Conservation (phyloP, 805 yeast genomes). For the Yarrowia phangngaensis region DNA sequence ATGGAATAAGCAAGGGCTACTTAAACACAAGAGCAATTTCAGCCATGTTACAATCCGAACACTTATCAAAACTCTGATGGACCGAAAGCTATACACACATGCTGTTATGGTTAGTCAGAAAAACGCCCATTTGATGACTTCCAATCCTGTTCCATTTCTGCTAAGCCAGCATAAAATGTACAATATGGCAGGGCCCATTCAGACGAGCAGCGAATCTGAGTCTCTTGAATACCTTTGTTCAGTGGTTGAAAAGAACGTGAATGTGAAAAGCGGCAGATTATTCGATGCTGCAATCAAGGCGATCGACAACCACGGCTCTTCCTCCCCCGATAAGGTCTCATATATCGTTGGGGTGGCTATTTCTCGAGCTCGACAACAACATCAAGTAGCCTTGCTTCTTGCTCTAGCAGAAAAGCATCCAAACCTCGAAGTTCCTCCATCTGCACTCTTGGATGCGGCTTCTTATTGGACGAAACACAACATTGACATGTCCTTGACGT, state of each 20-base stretch:
- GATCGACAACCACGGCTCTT: neutral
- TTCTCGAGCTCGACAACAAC: neutral
- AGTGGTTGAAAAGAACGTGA: slow-evolving; percentile 4
- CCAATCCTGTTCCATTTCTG: slow-evolving; percentile 8
- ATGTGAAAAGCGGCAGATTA: neutral
- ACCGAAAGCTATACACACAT: slow-evolving; percentile 4
- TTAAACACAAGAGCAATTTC: neutral
- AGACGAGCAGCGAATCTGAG: neutral
- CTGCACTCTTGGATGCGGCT: neutral
- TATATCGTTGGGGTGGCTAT: slow-evolving; percentile 1
- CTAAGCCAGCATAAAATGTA: slow-evolving; percentile 3
- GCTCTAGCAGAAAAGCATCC: neutral
- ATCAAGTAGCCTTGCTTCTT: slow-evolving; percentile 1
- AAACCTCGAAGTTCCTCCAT: neutral
- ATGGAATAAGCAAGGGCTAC: neutral
- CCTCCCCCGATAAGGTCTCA: neutral
- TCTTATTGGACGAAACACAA: neutral
- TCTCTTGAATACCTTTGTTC: slow-evolving; percentile 11
- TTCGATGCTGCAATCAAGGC: neutral
- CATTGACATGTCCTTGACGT: slow-evolving; percentile 1
- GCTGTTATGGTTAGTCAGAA: slow-evolving; percentile 11
- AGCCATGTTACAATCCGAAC: neutral
- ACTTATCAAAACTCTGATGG: slow-evolving; percentile 11
- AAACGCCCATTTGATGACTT: neutral
- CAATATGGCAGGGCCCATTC: slow-evolving; percentile 12